Evolutionary conservation across 805 yeast species (phyloP).

Genomic region (Metschnikowia kofuensis): DNA sequence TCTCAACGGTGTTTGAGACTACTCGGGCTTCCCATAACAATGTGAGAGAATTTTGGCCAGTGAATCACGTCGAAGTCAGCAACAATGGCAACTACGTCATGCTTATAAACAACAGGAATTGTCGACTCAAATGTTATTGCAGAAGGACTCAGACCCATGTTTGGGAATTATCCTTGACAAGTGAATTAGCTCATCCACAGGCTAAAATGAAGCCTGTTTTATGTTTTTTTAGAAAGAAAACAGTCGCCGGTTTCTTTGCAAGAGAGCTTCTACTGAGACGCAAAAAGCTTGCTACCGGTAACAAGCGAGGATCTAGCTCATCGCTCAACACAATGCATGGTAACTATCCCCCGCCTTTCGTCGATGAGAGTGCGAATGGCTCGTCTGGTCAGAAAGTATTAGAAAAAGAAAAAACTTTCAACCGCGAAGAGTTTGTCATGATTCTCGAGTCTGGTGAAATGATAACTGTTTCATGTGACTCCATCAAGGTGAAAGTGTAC

Average conservation of each 20-base stretch:
- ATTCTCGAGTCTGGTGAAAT: constrained; percentile 52
- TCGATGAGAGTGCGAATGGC: not conserved
- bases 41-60: constrained; percentile 54
- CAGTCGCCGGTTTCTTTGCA: constrained; percentile 45
- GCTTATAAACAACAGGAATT: constrained; percentile 48
- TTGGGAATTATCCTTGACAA: constrained; percentile 51
- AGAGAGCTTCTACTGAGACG: constrained; percentile 28
- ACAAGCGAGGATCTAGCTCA: constrained; percentile 26
- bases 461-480: constrained; percentile 46
- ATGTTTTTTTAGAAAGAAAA: constrained; percentile 57
- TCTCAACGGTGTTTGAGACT: constrained; percentile 40
- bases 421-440: constrained; percentile 48
- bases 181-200: constrained; percentile 23
- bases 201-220: constrained; percentile 44
- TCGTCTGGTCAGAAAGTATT: not conserved
- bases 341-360: constrained; percentile 31
- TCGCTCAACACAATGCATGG: constrained; percentile 28
- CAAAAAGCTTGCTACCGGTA: constrained; percentile 29
- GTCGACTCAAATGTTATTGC: constrained; percentile 59
- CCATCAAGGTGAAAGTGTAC: constrained; percentile 39
- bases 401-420: constrained; percentile 12
- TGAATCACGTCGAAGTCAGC: constrained; percentile 54
- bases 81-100: constrained; percentile 58
- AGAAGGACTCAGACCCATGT: constrained; percentile 51
- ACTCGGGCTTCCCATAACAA: constrained; percentile 18